Conservation (phyloP, 2,329 filamentous ascomycete species). For the Ambrosiella beaveri region DNA sequence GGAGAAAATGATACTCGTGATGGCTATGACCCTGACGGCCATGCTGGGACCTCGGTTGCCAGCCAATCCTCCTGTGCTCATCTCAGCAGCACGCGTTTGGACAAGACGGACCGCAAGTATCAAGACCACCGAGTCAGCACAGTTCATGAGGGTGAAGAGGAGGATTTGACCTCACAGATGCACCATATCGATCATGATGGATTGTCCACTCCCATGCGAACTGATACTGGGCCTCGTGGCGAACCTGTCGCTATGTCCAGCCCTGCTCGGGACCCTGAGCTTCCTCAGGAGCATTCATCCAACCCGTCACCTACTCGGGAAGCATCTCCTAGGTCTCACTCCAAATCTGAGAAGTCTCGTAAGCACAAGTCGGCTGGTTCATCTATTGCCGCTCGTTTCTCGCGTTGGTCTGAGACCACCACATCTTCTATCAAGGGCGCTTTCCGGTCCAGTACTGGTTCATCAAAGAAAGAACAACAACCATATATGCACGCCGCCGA, state of each 20-base stretch:
- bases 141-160: constrained; percentile 68
- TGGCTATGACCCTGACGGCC: constrained; percentile 47
- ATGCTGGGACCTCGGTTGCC: constrained; percentile 22
- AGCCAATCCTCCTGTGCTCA: constrained; percentile 27
- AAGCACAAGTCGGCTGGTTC: constrained; percentile 81
- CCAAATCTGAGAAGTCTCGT: constrained; percentile 51
- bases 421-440: constrained; percentile 70
- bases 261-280: constrained; percentile 6
- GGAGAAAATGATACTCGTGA: constrained; percentile 60
- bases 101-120: constrained; percentile 44
- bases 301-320: neutral
- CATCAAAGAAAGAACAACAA: constrained; percentile 35
- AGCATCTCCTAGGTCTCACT: constrained; percentile 24
- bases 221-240: constrained; percentile 6
- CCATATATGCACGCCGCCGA: constrained; percentile 22
- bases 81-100: constrained; percentile 16
- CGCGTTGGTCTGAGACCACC: constrained; percentile 93
- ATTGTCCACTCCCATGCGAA: neutral
- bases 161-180: constrained; percentile 26
- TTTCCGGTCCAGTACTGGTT: constrained; percentile 45
- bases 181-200: constrained; percentile 28
- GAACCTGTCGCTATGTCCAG: constrained; percentile 8
- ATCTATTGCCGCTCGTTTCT: constrained; percentile 79
- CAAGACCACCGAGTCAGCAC: constrained; percentile 79
- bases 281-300: constrained; percentile 4